These are phyloP conservation scores for Phoma sp. DNA, from an alignment of 2,329 filamentous ascomycete genomes.

Conservation along the genomic window DNA sequence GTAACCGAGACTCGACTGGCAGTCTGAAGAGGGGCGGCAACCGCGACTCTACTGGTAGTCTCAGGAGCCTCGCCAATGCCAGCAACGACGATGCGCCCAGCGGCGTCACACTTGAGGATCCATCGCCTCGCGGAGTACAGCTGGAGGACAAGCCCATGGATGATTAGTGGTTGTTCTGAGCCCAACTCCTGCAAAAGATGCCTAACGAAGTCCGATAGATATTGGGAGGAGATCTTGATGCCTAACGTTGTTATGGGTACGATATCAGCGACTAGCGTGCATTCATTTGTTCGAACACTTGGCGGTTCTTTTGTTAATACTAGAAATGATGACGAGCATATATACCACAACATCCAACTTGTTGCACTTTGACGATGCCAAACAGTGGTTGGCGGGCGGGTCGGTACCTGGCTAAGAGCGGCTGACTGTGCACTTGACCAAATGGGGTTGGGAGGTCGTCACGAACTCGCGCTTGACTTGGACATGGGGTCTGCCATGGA, in stretches of 20 bases:
- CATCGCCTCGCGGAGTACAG: slow-evolving; percentile 64
- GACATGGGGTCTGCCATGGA: slow-evolving; percentile 34
- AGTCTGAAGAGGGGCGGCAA: slow-evolving; percentile 45
- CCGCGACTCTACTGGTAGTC: slow-evolving; percentile 49
- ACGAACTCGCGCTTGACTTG: slow-evolving; percentile 21
- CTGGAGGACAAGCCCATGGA: slow-evolving; percentile 81
- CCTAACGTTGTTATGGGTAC: slow-evolving; percentile 16
- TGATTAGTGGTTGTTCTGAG: slow-evolving; percentile 58
- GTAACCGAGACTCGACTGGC: slow-evolving; percentile 49
- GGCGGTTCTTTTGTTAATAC: slow-evolving; percentile 25
- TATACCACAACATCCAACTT: slow-evolving; percentile 13
- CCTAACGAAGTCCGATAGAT: slow-evolving; percentile 13
- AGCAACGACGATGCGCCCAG: slow-evolving; percentile 44
- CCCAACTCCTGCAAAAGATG: slow-evolving; percentile 4
- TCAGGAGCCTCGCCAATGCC: slow-evolving; percentile 48
- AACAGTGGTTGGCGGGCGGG: slow-evolving; percentile 11
- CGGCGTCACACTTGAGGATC: slow-evolving; percentile 69
- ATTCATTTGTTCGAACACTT: slow-evolving; percentile 11
- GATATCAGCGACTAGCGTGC: slow-evolving; percentile 19
- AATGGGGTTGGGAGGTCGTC: slow-evolving; percentile 28
- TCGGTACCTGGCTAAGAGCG: slow-evolving; percentile 33
- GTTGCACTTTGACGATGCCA: not conserved
- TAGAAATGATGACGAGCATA: slow-evolving; percentile 35
- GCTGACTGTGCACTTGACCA: slow-evolving; percentile 22
- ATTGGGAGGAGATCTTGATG: slow-evolving; percentile 17